Percentiles rank a stretch among this genome's conserved stretches.
phyloP scores from a whole-genome alignment of 495 filamentous ascomycete genomes.

The Penicillium riverlandense region DNA sequence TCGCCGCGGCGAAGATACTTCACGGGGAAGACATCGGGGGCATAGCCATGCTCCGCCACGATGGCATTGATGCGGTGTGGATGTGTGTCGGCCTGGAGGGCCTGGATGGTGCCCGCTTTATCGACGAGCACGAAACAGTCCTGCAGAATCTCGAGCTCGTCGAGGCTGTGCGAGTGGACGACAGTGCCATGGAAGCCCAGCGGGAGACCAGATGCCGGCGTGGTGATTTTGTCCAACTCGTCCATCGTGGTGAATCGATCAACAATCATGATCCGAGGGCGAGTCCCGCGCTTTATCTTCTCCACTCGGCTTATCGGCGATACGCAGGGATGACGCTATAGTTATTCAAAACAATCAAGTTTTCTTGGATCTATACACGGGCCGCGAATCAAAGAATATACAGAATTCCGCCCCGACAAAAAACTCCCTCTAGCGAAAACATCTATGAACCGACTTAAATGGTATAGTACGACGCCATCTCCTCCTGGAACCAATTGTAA shows the following conservation, averaged over 20 bases:
- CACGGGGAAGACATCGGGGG: conserved; percentile 24
- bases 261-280: neutral
- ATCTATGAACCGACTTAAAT: conserved; percentile 16
- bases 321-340: no score
- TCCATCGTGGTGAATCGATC: conserved; percentile 5
- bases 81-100: conserved; percentile 13
- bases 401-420: no score
- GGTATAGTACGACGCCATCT: conserved; percentile 40
- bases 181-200: conserved; percentile 46
- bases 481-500: conserved; percentile 40
- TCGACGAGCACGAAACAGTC: conserved; percentile 38
- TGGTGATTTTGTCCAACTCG: conserved; percentile 5
- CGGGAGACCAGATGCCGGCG: conserved; percentile 12
- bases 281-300: neutral
- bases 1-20: conserved; percentile 38
- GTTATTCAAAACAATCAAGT: no score
- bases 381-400: no score
- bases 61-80: conserved; percentile 13
- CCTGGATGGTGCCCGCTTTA: conserved; percentile 34
- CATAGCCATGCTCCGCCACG: conserved; percentile 18
- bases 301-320: conserved; percentile 1
- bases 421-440: neutral
- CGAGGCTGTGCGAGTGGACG: conserved; percentile 39
- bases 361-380: no score
- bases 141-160: conserved; percentile 40